phyloP scores from a whole-genome alignment of 805 yeast genomes.

The Wickerhamomyces canadensis region DNA sequence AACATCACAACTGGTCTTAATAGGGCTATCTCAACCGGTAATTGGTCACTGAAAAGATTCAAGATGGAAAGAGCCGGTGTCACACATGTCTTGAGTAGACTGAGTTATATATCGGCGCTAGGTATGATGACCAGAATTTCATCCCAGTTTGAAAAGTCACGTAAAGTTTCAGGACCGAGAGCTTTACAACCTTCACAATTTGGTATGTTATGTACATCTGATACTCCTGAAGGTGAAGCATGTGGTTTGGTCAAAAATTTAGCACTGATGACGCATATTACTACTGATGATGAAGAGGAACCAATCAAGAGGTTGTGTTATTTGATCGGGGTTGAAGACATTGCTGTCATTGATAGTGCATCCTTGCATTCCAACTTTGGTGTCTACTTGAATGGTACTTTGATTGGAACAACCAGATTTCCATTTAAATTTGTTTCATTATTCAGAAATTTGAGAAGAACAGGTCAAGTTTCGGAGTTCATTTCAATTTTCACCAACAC shows the following conservation, averaged over 20 bases:
- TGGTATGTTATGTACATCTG: constrained; percentile 98
- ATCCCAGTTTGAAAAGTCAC: constrained; percentile 96
- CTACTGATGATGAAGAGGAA: constrained; percentile 94
- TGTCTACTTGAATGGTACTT: constrained; percentile 88
- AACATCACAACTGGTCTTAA: constrained; percentile 92
- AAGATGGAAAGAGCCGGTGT: constrained; percentile 99
- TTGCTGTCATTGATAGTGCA: constrained; percentile 74
- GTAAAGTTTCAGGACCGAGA: constrained; percentile 98
- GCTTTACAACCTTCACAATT: constrained; percentile 98
- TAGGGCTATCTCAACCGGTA: constrained; percentile 97
- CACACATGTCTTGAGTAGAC: constrained; percentile 88
- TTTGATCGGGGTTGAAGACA: constrained; percentile 85
- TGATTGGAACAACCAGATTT: constrained; percentile 82
- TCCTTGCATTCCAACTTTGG: constrained; percentile 79
- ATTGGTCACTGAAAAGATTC: constrained; percentile 97
- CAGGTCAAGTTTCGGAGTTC: constrained; percentile 83
- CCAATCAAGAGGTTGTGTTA: constrained; percentile 77
- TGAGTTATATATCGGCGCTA: constrained; percentile 88
- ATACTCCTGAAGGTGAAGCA: constrained; percentile 99
- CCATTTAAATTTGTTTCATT: constrained; percentile 76
- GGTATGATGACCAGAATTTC: constrained; percentile 99
- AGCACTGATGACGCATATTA: constrained; percentile 97
- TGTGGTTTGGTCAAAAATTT: constrained; percentile 97
- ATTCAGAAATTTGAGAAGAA: constrained; percentile 77
- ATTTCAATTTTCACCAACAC: constrained; percentile 85